Percentiles rank a stretch among this genome's conserved stretches.
Conservation (phyloP, 2,329 filamentous ascomycete genomes). For the Fusarium cicatricum region DNA sequence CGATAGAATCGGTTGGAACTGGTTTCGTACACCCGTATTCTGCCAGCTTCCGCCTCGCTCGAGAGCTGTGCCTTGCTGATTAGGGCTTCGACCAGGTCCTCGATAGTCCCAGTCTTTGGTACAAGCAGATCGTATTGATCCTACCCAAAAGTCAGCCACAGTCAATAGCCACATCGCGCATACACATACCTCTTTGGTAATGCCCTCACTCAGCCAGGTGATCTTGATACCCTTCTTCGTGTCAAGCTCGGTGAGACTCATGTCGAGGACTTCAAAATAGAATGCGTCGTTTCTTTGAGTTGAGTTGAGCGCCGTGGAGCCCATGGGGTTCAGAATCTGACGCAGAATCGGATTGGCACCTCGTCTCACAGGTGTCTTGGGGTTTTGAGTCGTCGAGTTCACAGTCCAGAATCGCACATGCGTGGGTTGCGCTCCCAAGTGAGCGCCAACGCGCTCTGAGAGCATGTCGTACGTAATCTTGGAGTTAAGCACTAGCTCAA, state of each 20-base stretch:
- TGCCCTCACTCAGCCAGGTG: constrained; percentile 86
- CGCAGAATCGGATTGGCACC: constrained; percentile 73
- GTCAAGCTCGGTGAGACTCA: constrained; percentile 91
- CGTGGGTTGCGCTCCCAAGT: constrained; percentile 79
- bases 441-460: constrained; percentile 81
- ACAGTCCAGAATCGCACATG: constrained; percentile 93
- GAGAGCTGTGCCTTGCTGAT: constrained; percentile 83
- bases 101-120: constrained; percentile 81
- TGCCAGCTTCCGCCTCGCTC: constrained; percentile 73
- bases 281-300: constrained; percentile 79
- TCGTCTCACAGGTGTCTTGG: constrained; percentile 81
- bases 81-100: constrained; percentile 78
- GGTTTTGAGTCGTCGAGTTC: constrained; percentile 76
- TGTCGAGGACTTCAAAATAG: constrained; percentile 93
- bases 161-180: neutral
- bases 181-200: constrained; percentile 80
- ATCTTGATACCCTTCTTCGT: constrained; percentile 89
- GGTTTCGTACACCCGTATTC: constrained; percentile 83
- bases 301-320: constrained; percentile 71
- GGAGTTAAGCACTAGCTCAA: constrained; percentile 81
- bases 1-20: constrained; percentile 86
- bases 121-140: constrained; percentile 86
- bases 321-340: constrained; percentile 80
- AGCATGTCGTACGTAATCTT: constrained; percentile 92
- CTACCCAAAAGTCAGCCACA: constrained; percentile 49